Evolutionary conservation across 1,284 basidiomycete species (phyloP).

Genomic region (Cryptococcus sp.): DNA sequence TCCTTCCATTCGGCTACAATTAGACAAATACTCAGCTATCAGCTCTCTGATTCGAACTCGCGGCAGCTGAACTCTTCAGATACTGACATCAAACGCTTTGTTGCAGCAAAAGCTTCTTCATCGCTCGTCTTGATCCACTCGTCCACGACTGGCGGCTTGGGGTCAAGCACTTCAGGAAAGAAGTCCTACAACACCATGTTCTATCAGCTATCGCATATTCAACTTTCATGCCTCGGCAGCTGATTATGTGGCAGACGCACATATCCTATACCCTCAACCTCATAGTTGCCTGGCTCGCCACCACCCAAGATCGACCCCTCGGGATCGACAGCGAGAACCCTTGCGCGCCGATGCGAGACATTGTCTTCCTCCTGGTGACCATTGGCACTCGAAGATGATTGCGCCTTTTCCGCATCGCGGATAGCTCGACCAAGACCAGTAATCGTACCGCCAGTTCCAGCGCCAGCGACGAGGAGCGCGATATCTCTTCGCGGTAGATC

Average conservation of each 20-base stretch:
- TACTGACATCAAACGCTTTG: slow-evolving; percentile 69
- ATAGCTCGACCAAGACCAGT: slow-evolving; percentile 82
- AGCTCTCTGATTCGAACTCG: not conserved
- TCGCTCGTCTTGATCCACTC: slow-evolving; percentile 86
- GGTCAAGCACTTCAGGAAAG: slow-evolving; percentile 68
- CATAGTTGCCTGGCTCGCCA: slow-evolving; percentile 65
- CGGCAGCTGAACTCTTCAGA: not conserved
- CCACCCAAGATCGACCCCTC: slow-evolving; percentile 80
- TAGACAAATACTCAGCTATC: not conserved
- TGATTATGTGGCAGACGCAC: slow-evolving; percentile 26
- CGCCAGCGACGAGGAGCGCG: slow-evolving; percentile 81
- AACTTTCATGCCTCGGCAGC: not conserved
- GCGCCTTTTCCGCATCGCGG: slow-evolving; percentile 59
- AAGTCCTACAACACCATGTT: slow-evolving; percentile 63
- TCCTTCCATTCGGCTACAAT: slow-evolving; percentile 66
- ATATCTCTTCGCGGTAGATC: slow-evolving; percentile 60
- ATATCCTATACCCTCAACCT: slow-evolving; percentile 87
- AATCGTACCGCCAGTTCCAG: slow-evolving; percentile 93
- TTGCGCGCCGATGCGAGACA: slow-evolving; percentile 20
- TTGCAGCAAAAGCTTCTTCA: slow-evolving; percentile 74
- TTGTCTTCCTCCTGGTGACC: not conserved
- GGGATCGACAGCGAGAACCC: slow-evolving; percentile 86
- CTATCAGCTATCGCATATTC: not conserved
- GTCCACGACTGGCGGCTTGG: slow-evolving; percentile 55
- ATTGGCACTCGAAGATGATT: not conserved